Conservation (phyloP, 306 rosid genomes). For the Pyrus betulifolia region DNA sequence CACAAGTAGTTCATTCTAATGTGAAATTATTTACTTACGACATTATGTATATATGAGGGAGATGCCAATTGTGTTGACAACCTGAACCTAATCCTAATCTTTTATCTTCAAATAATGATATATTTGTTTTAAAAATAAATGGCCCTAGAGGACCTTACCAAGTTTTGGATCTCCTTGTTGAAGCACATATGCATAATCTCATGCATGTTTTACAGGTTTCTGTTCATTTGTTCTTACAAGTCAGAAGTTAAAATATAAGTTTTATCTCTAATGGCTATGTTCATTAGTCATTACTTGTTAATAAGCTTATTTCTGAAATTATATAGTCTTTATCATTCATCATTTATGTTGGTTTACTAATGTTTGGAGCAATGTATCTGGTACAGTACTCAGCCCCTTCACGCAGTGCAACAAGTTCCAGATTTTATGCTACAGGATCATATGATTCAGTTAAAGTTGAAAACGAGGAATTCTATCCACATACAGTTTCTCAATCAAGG, state of each 20-base stretch:
- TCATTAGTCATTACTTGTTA: not conserved
- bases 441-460: slow-evolving; percentile 38
- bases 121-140: not conserved
- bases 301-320: not conserved
- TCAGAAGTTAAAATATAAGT: not conserved
- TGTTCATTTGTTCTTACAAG: not conserved
- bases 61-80: not conserved
- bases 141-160: not conserved
- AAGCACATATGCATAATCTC: not conserved
- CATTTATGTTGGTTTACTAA: slow-evolving; percentile 11
- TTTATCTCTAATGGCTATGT: not conserved
- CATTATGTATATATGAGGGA: not conserved
- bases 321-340: not conserved
- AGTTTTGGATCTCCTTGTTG: not conserved
- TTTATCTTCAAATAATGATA: not conserved
- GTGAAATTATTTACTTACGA: not conserved
- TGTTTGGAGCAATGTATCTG: slow-evolving; percentile 14
- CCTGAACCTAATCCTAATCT: not conserved
- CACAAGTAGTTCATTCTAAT: not conserved
- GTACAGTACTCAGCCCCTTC: slow-evolving; percentile 24
- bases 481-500: slow-evolving; percentile 6
- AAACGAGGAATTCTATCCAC: slow-evolving; percentile 27
- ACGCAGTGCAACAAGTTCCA: not conserved
- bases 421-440: slow-evolving; percentile 18
- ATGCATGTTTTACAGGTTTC: not conserved